These are phyloP conservation scores for Didymella glomerata DNA, from an alignment of 2,329 filamentous ascomycete genomes.

Conservation along the genomic window DNA sequence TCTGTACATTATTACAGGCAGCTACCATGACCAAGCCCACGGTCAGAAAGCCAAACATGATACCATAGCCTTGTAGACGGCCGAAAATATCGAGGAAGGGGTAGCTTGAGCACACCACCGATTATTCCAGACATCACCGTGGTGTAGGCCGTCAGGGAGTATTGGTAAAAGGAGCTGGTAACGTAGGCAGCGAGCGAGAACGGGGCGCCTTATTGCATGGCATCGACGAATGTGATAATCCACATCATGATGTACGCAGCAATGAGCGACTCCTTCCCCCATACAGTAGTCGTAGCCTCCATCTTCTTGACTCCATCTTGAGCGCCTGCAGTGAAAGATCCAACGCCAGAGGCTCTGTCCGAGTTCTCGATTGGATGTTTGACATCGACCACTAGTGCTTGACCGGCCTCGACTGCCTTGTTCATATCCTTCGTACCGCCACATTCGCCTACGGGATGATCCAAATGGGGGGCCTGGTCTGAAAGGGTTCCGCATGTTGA, in stretches of 20 bases:
- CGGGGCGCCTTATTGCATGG: conserved; percentile 52
- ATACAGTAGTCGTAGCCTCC: conserved; percentile 53
- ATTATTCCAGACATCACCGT: conserved; percentile 44
- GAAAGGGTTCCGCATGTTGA: conserved; percentile 15
- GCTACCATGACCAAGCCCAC: conserved; percentile 70
- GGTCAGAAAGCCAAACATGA: conserved; percentile 33
- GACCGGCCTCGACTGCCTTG: conserved; percentile 22
- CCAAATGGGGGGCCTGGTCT: conserved; percentile 5
- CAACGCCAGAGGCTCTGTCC: conserved; percentile 6
- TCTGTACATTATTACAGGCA: conserved; percentile 64
- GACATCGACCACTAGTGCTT: conserved; percentile 16
- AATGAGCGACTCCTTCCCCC: conserved; percentile 50
- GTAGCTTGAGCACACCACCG: conserved; percentile 46
- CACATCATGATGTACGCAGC: conserved; percentile 47
- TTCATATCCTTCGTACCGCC: conserved; percentile 17
- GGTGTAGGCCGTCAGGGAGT: conserved; percentile 45
- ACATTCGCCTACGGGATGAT: conserved; percentile 7
- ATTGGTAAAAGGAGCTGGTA: conserved; percentile 42
- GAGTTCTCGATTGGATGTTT: conserved; percentile 21
- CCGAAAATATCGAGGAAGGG: conserved; percentile 51
- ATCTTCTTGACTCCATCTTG: conserved; percentile 53
- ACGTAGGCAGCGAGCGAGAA: conserved; percentile 48
- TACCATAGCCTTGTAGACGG: conserved; percentile 44
- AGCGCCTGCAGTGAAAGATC: conserved; percentile 16
- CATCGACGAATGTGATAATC: conserved; percentile 47